Evolutionary conservation across 495 filamentous ascomycete genomes (phyloP).

Genomic region (Diplogelasinospora grovesii): DNA sequence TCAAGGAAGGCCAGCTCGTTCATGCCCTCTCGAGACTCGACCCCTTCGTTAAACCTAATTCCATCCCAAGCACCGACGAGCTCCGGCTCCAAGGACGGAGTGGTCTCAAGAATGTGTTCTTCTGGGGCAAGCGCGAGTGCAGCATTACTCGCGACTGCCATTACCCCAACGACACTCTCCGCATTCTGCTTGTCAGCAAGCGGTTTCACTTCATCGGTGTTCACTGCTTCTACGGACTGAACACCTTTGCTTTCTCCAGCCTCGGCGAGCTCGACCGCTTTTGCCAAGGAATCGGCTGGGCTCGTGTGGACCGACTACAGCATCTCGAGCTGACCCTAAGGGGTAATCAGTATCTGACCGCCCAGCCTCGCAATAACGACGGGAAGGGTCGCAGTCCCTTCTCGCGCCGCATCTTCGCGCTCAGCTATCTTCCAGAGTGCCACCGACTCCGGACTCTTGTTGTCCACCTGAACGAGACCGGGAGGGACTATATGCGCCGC

Average conservation of each 20-base stretch:
- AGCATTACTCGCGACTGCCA: slow-evolving; percentile 16
- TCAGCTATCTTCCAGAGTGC: slow-evolving; percentile 22
- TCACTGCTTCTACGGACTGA: slow-evolving; percentile 36
- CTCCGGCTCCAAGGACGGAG: slow-evolving; percentile 5
- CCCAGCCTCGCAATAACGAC: background rate
- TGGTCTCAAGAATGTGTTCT: slow-evolving; percentile 25
- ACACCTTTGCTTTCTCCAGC: slow-evolving; percentile 40
- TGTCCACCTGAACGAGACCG: slow-evolving; percentile 30
- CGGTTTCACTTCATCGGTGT: slow-evolving; percentile 26
- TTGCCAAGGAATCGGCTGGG: slow-evolving; percentile 23
- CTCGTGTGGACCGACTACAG: slow-evolving; percentile 28
- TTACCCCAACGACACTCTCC: slow-evolving; percentile 21
- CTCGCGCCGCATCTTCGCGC: slow-evolving; percentile 20
- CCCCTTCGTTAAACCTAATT: slow-evolving; percentile 10
- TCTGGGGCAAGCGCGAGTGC: slow-evolving; percentile 20
- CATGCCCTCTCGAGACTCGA: slow-evolving; percentile 38
- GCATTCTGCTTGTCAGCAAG: slow-evolving; percentile 23
- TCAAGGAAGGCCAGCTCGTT: slow-evolving; percentile 19
- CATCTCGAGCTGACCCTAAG: slow-evolving; percentile 30
- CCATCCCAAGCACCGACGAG: slow-evolving; percentile 13
- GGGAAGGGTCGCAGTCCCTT: slow-evolving; percentile 1
- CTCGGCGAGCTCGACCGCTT: slow-evolving; percentile 38
- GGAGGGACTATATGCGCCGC: slow-evolving; percentile 15
- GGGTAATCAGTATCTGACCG: slow-evolving; percentile 20
- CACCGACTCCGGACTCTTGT: slow-evolving; percentile 27